These are phyloP conservation scores for Vaccinium macrocarpon DNA, from an alignment of 148 eudicot genomes.

Conservation along the genomic window DNA sequence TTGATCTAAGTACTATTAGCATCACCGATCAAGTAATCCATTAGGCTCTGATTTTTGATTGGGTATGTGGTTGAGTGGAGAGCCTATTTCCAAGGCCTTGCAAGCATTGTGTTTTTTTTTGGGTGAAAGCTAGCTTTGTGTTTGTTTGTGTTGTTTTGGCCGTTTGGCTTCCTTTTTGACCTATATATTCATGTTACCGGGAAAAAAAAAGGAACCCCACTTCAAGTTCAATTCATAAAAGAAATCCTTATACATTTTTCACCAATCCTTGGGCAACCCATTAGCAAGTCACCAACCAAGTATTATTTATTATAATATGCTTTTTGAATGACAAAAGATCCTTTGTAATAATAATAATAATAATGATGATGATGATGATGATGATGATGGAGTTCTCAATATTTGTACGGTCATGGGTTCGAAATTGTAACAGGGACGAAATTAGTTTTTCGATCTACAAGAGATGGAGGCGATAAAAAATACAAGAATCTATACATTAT, in stretches of 20 bases:
- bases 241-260: neutral
- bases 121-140: neutral
- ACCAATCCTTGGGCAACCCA: neutral
- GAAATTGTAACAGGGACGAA: neutral
- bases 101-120: no score
- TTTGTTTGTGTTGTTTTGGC: neutral
- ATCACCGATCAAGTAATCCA: no score
- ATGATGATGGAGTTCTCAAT: neutral
- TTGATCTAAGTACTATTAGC: neutral
- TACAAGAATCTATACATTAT: conserved; percentile 2
- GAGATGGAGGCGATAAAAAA: neutral
- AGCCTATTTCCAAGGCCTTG: no score
- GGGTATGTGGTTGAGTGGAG: no score
- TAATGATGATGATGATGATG: no score
- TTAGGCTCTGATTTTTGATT: no score
- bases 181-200: neutral
- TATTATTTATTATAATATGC: neutral
- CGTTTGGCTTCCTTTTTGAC: neutral
- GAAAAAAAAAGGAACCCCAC: neutral
- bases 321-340: neutral
- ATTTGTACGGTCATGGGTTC: neutral
- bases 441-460: conserved; percentile 8
- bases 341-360: neutral
- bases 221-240: neutral
- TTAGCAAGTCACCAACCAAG: neutral